Evolutionary conservation across 257 asterid genomes (phyloP).

Genomic region (Vinca minor): DNA sequence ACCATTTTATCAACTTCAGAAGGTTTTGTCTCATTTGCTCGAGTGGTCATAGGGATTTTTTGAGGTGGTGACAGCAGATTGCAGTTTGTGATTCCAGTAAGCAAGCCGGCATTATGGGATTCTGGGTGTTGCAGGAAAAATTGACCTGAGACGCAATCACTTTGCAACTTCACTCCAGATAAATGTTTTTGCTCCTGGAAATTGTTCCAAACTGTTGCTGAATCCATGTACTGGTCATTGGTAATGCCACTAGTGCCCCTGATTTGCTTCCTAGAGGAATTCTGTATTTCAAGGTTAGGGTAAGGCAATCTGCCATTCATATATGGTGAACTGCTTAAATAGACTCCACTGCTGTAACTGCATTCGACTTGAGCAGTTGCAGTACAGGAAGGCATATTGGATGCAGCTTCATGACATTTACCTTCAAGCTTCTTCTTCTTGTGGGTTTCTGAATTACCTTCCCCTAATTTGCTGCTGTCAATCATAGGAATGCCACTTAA

Average conservation of each 20-base stretch:
- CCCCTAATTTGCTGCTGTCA: constrained; percentile 24
- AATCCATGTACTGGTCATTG: constrained; percentile 15
- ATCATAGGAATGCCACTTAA: constrained; percentile 7
- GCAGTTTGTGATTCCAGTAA: constrained; percentile 14
- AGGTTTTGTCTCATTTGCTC: constrained; percentile 25
- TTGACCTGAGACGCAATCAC: constrained; percentile 25
- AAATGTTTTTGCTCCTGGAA: constrained; percentile 24
- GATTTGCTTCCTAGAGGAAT: constrained; percentile 20
- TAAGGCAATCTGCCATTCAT: constrained; percentile 18
- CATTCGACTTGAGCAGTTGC: constrained; percentile 18
- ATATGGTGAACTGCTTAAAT: constrained; percentile 22
- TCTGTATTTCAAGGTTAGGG: constrained; percentile 23
- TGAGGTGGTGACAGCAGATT: constrained; percentile 23
- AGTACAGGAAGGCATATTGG: constrained; percentile 27
- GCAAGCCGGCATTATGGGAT: constrained; percentile 24
- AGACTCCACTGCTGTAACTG: constrained; percentile 18
- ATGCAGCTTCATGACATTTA: constrained; percentile 19
- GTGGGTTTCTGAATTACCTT: constrained; percentile 14
- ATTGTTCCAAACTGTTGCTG: constrained; percentile 19
- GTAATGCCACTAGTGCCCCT: constrained; percentile 15
- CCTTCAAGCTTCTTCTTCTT: constrained; percentile 25
- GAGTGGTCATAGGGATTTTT: constrained; percentile 16
- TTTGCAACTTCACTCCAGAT: constrained; percentile 19
- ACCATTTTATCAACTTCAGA: constrained; percentile 19
- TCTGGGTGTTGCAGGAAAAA: constrained; percentile 20